phyloP scores from a whole-genome alignment of 768 basidiomycete genomes.

The Leccinum subgranulosum region DNA sequence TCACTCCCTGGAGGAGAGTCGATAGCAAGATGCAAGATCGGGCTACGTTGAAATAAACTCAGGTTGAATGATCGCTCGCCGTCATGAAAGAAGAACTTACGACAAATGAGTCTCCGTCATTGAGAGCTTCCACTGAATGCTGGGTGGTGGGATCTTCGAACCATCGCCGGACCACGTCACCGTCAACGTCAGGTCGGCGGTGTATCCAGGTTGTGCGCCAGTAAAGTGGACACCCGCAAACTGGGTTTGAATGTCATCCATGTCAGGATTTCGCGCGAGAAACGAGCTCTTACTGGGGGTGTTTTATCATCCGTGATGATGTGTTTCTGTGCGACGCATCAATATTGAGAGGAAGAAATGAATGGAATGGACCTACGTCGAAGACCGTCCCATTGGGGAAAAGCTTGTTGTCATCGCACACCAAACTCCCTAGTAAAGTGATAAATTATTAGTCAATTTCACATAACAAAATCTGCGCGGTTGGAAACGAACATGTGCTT shows the following conservation, averaged over 20 bases:
- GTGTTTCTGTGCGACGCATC: neutral
- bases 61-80: neutral
- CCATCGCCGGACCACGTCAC: neutral
- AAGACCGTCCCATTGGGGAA: constrained; percentile 10
- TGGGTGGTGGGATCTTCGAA: neutral
- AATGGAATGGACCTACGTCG: neutral
- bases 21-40: neutral
- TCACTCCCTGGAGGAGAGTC: neutral
- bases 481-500: neutral
- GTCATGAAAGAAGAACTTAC: neutral
- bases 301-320: neutral
- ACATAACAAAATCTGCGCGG: neutral
- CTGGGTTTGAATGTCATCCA: neutral
- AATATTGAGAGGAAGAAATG: neutral
- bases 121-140: neutral
- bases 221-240: neutral
- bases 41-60: neutral
- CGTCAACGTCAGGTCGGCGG: neutral
- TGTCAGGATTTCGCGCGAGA: neutral
- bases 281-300: neutral
- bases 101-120: neutral
- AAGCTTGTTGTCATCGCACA: constrained; percentile 1
- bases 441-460: neutral
- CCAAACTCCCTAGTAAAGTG: constrained; percentile 1
- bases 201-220: neutral